Evolutionary conservation across 176 grass and related monocot genomes (phyloP).

Genomic region (Oryza brachyantha): DNA sequence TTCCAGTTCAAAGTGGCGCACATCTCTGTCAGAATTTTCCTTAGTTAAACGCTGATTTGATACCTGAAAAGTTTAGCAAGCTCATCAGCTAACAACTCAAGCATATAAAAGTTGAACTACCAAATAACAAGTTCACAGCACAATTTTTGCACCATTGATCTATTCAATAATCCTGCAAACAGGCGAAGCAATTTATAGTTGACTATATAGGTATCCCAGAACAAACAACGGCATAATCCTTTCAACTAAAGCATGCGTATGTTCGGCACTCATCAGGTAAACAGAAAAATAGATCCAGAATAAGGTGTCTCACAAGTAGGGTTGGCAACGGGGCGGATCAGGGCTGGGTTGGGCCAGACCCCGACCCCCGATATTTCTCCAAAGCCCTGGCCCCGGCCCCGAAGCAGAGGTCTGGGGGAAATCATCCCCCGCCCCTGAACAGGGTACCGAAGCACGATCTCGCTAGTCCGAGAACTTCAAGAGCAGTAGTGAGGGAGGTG

Average conservation of each 20-base stretch:
- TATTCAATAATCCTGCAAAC: constrained; percentile 8
- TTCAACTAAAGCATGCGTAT: neutral
- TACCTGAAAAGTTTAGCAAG: constrained; percentile 25
- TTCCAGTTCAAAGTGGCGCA: constrained; percentile 82
- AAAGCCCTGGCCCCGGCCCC: too few relatives aligned
- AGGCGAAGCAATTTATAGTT: neutral
- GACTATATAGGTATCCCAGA: neutral
- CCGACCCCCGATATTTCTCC: too few relatives aligned
- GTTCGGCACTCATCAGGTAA: neutral
- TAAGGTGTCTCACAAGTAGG: neutral
- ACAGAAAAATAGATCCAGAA: constrained; percentile 9
- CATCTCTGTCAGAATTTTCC: constrained; percentile 58
- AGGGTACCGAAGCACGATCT: too few relatives aligned
- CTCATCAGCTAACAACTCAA: constrained; percentile 9
- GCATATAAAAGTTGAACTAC: neutral
- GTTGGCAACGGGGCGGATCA: too few relatives aligned
- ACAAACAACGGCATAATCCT: neutral
- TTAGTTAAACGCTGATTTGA: constrained; percentile 54
- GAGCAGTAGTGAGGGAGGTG: too few relatives aligned
- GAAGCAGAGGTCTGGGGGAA: too few relatives aligned
- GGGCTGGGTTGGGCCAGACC: too few relatives aligned
- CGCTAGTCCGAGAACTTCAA: too few relatives aligned
- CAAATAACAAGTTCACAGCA: neutral
- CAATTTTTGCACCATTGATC: neutral
- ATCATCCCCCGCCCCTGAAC: too few relatives aligned